Percentiles rank a stretch among this genome's conserved stretches.
These are phyloP conservation scores for Skeletonema costatum DNA, from an alignment of 108 stramenopile genomes.

Conservation along the genomic window DNA sequence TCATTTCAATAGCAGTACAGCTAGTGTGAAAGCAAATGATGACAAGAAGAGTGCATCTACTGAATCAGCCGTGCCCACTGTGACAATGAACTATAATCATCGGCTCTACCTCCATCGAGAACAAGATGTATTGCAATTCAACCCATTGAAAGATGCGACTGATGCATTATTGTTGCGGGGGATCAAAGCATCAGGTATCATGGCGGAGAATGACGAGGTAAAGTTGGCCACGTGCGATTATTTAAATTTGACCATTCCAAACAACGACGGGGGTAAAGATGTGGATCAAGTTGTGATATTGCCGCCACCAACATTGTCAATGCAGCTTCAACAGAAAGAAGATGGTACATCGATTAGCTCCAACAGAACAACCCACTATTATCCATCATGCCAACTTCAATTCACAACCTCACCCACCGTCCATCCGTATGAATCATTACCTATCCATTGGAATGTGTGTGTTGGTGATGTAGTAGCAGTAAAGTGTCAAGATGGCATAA, in stretches of 20 bases:
- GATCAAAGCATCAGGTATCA: constrained; percentile 5
- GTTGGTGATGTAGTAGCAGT: constrained; percentile 53
- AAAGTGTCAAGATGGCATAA: neutral
- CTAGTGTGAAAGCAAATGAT: neutral
- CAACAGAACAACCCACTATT: neutral
- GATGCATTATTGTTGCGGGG: constrained; percentile 7
- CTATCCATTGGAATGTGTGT: constrained; percentile 19
- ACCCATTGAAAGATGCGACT: neutral
- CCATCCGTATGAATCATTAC: constrained; percentile 3
- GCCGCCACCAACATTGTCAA: neutral
- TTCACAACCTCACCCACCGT: neutral
- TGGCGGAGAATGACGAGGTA: neutral
- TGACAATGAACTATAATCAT: constrained; percentile 4
- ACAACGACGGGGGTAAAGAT: neutral
- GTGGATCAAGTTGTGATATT: neutral
- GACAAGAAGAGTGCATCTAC: constrained; percentile 6
- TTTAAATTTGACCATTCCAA: neutral
- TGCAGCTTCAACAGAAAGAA: neutral
- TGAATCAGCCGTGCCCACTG: constrained; percentile 3
- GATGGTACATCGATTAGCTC: neutral
- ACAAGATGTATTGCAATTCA: constrained; percentile 8
- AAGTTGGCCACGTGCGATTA: neutral
- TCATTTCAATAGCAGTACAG: neutral
- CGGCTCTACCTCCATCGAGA: constrained; percentile 14
- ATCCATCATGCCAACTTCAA: neutral